A percentile compares a stretch with the other conserved stretches of the same genome.
Conservation (phyloP, 2,329 filamentous ascomycete species). For the Penicillium sp. region DNA sequence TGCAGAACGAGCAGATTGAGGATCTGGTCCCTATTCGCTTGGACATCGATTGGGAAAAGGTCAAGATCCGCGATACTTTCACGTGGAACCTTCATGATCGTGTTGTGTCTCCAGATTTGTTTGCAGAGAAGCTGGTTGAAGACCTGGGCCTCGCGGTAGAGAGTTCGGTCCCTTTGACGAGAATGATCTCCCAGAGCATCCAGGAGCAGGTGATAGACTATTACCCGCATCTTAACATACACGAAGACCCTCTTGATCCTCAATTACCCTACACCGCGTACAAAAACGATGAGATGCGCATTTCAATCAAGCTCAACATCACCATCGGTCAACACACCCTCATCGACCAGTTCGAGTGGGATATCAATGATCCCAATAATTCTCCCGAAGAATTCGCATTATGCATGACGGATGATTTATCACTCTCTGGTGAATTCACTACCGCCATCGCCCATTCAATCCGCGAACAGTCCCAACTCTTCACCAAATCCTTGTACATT, state of each 20-base stretch:
- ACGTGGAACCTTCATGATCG: constrained; percentile 98
- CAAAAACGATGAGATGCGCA: constrained; percentile 98
- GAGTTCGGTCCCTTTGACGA: constrained; percentile 51
- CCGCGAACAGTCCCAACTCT: constrained; percentile 90
- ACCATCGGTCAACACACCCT: constrained; percentile 93
- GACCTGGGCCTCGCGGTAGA: constrained; percentile 76
- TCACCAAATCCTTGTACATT: constrained; percentile 89
- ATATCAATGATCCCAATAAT: constrained; percentile 92
- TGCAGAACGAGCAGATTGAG: constrained; percentile 86
- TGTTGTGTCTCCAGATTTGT: constrained; percentile 72
- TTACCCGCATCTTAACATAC: constrained; percentile 84
- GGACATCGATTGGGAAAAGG: constrained; percentile 92
- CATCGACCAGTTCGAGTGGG: constrained; percentile 98
- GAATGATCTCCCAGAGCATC: constrained; percentile 68
- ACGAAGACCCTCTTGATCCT: constrained; percentile 86
- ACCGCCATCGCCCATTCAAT: constrained; percentile 98
- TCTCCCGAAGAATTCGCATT: constrained; percentile 91
- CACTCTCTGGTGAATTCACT: constrained; percentile 89
- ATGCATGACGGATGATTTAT: constrained; percentile 84
- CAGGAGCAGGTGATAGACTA: constrained; percentile 89
- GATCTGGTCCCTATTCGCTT: constrained; percentile 87
- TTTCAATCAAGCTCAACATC: constrained; percentile 93
- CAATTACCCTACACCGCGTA: constrained; percentile 88
- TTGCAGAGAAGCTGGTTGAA: constrained; percentile 85
- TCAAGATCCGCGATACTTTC: constrained; percentile 94